phyloP scores from a whole-genome alignment of 352 stramenopile species.

The Pythium insidiosum region DNA sequence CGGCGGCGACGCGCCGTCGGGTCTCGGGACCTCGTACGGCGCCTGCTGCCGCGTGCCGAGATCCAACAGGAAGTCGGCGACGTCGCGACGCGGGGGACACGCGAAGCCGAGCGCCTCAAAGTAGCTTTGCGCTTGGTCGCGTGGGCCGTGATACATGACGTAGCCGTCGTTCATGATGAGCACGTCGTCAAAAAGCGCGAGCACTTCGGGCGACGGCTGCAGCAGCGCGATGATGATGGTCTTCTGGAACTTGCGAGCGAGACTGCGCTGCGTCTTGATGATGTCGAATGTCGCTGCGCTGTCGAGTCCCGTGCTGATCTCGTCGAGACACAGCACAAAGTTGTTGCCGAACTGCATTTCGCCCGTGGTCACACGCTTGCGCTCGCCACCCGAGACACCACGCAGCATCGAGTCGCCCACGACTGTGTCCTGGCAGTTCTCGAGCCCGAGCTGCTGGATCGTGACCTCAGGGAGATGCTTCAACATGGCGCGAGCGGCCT shows the following conservation, averaged over 20 bases:
- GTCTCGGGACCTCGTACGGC: slow-evolving; percentile 11
- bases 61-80: slow-evolving; percentile 35
- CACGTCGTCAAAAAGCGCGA: slow-evolving; percentile 86
- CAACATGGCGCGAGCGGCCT: slow-evolving; percentile 13
- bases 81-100: too few species aligned
- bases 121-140: slow-evolving; percentile 8
- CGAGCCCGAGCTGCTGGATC: slow-evolving; percentile 21
- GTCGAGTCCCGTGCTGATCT: too few species aligned
- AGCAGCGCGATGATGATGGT: slow-evolving; percentile 54
- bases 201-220: slow-evolving; percentile 84
- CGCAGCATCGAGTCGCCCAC: too few species aligned
- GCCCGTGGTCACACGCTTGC: too few species aligned
- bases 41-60: slow-evolving; percentile 17
- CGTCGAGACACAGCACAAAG: slow-evolving; percentile 6
- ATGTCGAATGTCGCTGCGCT: slow-evolving; percentile 18
- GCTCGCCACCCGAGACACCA: too few species aligned
- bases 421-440: too few species aligned
- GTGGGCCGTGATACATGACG: slow-evolving; percentile 17
- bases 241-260: slow-evolving; percentile 22
- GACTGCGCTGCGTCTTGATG: slow-evolving; percentile 18
- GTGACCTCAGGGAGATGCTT: slow-evolving; percentile 25
- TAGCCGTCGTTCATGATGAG: slow-evolving; percentile 51
- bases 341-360: too few species aligned
- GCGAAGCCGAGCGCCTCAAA: slow-evolving; percentile 5
- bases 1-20: too few species aligned